Base-by-base conservation (phyloP, 345 rosid species). In the Ricinus communis region DNA sequence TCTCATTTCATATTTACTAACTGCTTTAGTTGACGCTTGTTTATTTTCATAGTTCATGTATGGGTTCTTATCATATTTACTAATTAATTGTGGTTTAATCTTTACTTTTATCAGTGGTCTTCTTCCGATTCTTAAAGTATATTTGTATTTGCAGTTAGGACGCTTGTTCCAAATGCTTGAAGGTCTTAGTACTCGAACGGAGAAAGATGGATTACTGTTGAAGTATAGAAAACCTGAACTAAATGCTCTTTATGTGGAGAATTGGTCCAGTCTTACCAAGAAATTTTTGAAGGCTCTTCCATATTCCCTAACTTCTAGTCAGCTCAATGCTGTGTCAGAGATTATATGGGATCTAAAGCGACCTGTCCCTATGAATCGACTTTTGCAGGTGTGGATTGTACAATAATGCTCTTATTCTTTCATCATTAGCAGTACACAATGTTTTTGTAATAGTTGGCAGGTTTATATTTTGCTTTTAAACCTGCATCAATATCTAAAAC, bases 141-240 rank as follows among this genome's bases (percentile, higher is more conserved):
- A 62, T 73, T 13, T 68, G 76, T 77, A 25, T 61, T 62, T 61
- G 81, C 88, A 95, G 97, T 83, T 92, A 76, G 99, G 88, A 43
- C 90, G 93, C 75, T 87, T 95, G 65, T 90, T 79, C 80, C 97
- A 92, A 85, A 90, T 92, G 94, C 93, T 95, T 74, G 93, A 92
- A 83, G 91, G 90, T 66, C 90, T 90, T 72, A 90, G 88, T 75
- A 86, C 97, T 25, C 78, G 70, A 80, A 62, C 82, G 72, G 96
- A 95, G 85, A 90, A 89, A 84, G 87, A 87, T 62, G 84, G 79
- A 73, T 79, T 95, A 77, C 91, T 95, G 79, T 88, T 90, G 15
- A 92, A 88, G 86, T 88, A 82, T 65, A 85, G 81, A 57, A 87
- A 86, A 46, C 97, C 93, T 61, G 85, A 82, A 74, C 58, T 84